Base-by-base conservation (phyloP, 345 rosid species). In the Eucalyptus erythrocorys region DNA sequence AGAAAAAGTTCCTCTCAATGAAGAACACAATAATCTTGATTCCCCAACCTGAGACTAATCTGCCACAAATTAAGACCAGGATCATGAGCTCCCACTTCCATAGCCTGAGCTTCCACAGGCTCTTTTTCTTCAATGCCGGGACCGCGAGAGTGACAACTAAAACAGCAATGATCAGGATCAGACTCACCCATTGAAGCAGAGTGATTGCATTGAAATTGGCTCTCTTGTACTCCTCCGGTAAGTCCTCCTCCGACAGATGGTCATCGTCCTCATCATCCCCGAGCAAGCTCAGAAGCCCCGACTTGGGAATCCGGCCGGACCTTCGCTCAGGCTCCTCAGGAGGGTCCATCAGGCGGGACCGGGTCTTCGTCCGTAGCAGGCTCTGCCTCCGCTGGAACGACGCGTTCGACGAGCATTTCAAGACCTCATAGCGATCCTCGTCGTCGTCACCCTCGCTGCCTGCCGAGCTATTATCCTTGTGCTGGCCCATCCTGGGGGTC, bases 51-150 rank as follows among this genome's bases (percentile, higher is more conserved):
- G 99, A 97, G 24, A 98, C 95, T 71, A 98, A 66, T 57, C 99
- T 91, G 13, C 98, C 99, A 81, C 98, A 96, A 48, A 98, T 96
- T 90, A 98, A 91, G 85, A 98, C 98, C 27, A 96, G 87, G 79
- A 96, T 48, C 89, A 96, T 89, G 8, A 96, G 96, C 90, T 94
- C 94, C 99, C 99, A 98, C 93, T 95, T 97, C 99, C 98, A 97
- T 10, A 98, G 82, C 80, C 88, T 87, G n/a, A 98, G 96, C 37
- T 94, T 81, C 95, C 96, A 93, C 22, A 96, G 14, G 2, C 79
- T 81, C 9, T 68, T 49, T 55, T 89, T 32, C 88, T 90, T 95
- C 86, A 94, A 85, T 2, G 91, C 49, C 19, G 42, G 91, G 64
- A 95, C 91, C 4, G 88, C 81, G 32, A 96, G 94, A 59, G 94